Evolutionary conservation across 768 basidiomycete genomes (phyloP).

Genomic region (Suillus ampliporus): DNA sequence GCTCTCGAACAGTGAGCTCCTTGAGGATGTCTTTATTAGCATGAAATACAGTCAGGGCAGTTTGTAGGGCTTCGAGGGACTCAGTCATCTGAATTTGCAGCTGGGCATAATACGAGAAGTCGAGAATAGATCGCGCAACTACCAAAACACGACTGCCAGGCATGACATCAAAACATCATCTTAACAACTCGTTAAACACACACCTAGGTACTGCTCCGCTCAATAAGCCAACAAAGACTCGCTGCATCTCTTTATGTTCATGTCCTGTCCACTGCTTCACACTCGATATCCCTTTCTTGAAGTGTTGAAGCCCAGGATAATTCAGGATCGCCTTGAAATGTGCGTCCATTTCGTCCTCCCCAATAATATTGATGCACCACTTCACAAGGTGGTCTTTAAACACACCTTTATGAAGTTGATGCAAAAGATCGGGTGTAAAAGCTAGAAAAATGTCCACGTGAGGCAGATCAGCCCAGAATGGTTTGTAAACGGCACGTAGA

Average conservation of each 20-base stretch:
- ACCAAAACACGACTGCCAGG: conserved; percentile 21
- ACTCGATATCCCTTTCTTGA: conserved; percentile 33
- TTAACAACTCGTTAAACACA: no score
- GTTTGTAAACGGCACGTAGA: conserved; percentile 20
- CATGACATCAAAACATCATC: no score
- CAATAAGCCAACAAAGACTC: conserved; percentile 38
- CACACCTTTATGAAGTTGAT: conserved; percentile 54
- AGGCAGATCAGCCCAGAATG: conserved; percentile 50
- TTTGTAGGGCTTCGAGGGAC: conserved; percentile 30
- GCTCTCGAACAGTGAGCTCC: conserved; percentile 25
- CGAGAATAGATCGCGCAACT: conserved; percentile 34
- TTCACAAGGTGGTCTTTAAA: conserved; percentile 50
- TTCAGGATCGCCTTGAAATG: conserved; percentile 20
- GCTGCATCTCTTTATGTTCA: conserved; percentile 40
- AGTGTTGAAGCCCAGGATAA: conserved; percentile 23
- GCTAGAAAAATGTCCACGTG: conserved; percentile 44
- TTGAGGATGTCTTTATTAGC: conserved; percentile 35
- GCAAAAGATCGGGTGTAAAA: conserved; percentile 49
- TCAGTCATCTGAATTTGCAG: conserved; percentile 33
- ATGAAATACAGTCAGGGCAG: conserved; percentile 34
- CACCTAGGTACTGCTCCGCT: conserved; percentile 20
- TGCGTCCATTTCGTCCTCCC: conserved; percentile 20
- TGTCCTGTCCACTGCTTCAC: conserved; percentile 39
- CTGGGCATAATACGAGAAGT: conserved; percentile 40
- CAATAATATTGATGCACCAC: conserved; percentile 35